Base-by-base conservation (phyloP, 2,329 filamentous ascomycete species). In the Epichloe amarillans region DNA sequence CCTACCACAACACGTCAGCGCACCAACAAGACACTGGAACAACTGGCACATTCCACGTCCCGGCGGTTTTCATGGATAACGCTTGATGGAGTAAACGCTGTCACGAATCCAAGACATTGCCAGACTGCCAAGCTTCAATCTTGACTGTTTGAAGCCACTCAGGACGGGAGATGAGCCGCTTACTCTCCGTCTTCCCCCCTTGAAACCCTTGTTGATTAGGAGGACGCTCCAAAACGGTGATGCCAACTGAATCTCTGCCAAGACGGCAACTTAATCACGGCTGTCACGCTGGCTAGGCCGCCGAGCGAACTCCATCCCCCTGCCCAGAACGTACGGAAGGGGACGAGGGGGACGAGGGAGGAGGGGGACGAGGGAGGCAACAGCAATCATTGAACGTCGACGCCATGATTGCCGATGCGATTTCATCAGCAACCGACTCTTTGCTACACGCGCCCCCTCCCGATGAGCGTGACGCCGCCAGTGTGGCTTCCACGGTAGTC, bases 201-300 rank as follows among this genome's bases (percentile, higher is more conserved):
- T 37, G 19, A 6, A 23, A 38, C 21, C 36, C 46, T 15, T 37
- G 46, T 15, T 4, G 5, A 26, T 15, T 3, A 41, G 26, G 17
- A 12, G 37, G 17, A 26, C 26, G 40, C n/a, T 23, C n/a, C 46
- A 41, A 45, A 49, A 41, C 19, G n/a, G 33, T 43, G 15, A 39
- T 46, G 33, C 40, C 36, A 45, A 41, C 41, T 33, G 19, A 52
- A 52, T 36, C 41, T 49, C 12, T 49, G 46, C 50, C 50, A 52
- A 48, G 46, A 45, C 50, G 35, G 41, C 46, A 48, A 48, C 23
- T 52, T 17, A 14, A 39, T 40, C 14, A 50, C 14, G 4, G 14
- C 37, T 30, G 23, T 10, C 26, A 30, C 26, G 26, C 26, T 30
- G 26, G 26, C 26, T 10, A 8, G 26, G 26, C 26, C 26, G 7